phyloP scores from a whole-genome alignment of 1,139 yeast species.

The Saccharomyces hybrid region DNA sequence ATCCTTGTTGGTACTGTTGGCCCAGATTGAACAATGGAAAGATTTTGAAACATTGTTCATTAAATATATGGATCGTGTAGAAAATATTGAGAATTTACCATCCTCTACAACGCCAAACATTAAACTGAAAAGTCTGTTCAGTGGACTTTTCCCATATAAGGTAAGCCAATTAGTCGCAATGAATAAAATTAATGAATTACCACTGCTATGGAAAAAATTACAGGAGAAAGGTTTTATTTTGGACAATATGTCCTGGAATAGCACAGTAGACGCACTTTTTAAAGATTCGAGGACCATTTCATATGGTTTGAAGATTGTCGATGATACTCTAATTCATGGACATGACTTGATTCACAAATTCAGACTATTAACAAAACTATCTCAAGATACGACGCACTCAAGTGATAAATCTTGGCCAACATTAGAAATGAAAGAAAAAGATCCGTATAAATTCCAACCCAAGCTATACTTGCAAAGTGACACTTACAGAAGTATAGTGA shows the following conservation, averaged over 20 bases:
- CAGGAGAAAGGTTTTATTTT: constrained; percentile 33
- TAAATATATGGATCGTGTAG: constrained; percentile 27
- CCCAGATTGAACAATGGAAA: constrained; percentile 31
- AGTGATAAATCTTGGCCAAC: constrained; percentile 15
- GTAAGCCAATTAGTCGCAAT: constrained; percentile 26
- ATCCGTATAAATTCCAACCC: constrained; percentile 22
- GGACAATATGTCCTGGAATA: constrained; percentile 37
- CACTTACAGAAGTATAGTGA: constrained; percentile 39
- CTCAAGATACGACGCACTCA: constrained; percentile 8
- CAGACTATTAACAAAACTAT: constrained; percentile 17
- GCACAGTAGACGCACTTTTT: constrained; percentile 32
- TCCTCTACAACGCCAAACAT: constrained; percentile 22
- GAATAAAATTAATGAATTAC: constrained; percentile 24
- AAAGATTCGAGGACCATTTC: constrained; percentile 29
- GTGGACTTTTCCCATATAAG: constrained; percentile 30
- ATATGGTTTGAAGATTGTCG: constrained; percentile 34
- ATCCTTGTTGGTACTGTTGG: constrained; percentile 29
- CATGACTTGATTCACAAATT: constrained; percentile 27
- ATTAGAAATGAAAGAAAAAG: constrained; percentile 17
- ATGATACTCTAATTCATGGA: constrained; percentile 37
- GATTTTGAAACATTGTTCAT: constrained; percentile 29
- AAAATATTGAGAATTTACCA: constrained; percentile 28
- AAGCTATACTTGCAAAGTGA: constrained; percentile 36
- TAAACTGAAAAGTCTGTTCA: constrained; percentile 18
- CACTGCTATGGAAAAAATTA: constrained; percentile 28